Percentiles rank a stretch among this genome's conserved stretches.
These are phyloP conservation scores for Zygoascus flipseniorum DNA, from an alignment of 805 yeast species.

Conservation along the genomic window DNA sequence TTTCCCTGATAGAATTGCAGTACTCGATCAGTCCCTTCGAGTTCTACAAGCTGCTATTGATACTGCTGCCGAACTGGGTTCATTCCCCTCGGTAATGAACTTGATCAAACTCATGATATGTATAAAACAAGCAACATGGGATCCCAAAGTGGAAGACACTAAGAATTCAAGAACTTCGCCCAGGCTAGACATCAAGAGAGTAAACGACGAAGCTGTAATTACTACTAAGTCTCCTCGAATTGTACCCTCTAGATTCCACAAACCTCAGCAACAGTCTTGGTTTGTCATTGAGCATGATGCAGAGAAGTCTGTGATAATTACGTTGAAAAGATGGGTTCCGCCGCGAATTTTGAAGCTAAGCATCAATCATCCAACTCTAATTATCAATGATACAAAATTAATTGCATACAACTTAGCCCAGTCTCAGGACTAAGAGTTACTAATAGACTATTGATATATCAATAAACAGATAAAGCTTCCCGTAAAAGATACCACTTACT, in stretches of 20 bases:
- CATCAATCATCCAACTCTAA: neutral
- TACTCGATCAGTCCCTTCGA: constrained; percentile 89
- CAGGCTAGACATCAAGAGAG: constrained; percentile 25
- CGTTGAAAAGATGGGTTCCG: neutral
- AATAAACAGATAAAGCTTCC: too few relatives aligned
- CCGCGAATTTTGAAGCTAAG: neutral
- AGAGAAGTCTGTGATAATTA: constrained; percentile 22
- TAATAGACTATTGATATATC: neutral
- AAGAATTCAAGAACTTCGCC: constrained; percentile 22
- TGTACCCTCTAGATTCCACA: constrained; percentile 68
- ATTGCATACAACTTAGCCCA: constrained; percentile 7
- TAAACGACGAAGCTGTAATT: constrained; percentile 46
- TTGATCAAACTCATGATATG: constrained; percentile 71
- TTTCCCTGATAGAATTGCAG: constrained; percentile 85
- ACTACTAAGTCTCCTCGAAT: constrained; percentile 45
- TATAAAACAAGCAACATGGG: constrained; percentile 84
- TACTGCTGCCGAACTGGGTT: constrained; percentile 78
- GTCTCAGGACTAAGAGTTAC: neutral
- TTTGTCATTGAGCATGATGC: constrained; percentile 46
- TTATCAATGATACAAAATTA: constrained; percentile 18
- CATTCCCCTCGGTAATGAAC: constrained; percentile 48
- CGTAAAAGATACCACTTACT: too few relatives aligned
- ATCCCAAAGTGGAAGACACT: constrained; percentile 53
- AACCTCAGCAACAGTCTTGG: constrained; percentile 91
- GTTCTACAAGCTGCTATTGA: constrained; percentile 89